These are phyloP conservation scores for Euryodendron excelsum DNA, from an alignment of 148 eudicot species.

Conservation along the genomic window DNA sequence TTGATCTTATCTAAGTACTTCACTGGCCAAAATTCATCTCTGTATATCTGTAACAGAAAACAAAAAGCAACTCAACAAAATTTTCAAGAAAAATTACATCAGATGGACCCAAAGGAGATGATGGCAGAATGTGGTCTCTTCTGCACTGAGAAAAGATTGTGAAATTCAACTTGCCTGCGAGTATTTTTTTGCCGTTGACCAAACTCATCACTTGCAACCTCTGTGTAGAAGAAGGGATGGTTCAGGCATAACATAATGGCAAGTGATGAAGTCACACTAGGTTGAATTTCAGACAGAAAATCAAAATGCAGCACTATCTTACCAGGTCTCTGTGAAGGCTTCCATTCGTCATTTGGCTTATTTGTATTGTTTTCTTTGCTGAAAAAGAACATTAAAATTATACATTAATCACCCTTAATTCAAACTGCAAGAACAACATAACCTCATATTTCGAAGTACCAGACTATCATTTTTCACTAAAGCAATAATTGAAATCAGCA, in stretches of 20 bases:
- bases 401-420: neutral
- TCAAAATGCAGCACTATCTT: slow-evolving; percentile 10
- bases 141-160: neutral
- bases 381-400: slow-evolving; percentile 32
- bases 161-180: slow-evolving; percentile 59
- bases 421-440: neutral
- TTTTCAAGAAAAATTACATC: neutral
- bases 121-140: neutral
- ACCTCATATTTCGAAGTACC: neutral
- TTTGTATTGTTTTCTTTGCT: slow-evolving; percentile 63
- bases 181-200: slow-evolving; percentile 82
- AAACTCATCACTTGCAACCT: slow-evolving; percentile 56
- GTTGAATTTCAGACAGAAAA: neutral
- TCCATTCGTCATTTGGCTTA: slow-evolving; percentile 46
- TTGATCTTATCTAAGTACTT: slow-evolving; percentile 33
- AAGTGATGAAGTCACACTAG: neutral
- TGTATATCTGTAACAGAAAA: slow-evolving; percentile 70
- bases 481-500: neutral
- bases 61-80: neutral
- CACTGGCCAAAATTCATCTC: slow-evolving; percentile 94
- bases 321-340: slow-evolving; percentile 72
- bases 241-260: neutral
- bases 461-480: neutral
- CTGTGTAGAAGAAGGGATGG: slow-evolving; percentile 33
- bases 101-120: neutral